Base-by-base conservation (phyloP, 768 basidiomycete species). In the Leccinum arenicola region DNA sequence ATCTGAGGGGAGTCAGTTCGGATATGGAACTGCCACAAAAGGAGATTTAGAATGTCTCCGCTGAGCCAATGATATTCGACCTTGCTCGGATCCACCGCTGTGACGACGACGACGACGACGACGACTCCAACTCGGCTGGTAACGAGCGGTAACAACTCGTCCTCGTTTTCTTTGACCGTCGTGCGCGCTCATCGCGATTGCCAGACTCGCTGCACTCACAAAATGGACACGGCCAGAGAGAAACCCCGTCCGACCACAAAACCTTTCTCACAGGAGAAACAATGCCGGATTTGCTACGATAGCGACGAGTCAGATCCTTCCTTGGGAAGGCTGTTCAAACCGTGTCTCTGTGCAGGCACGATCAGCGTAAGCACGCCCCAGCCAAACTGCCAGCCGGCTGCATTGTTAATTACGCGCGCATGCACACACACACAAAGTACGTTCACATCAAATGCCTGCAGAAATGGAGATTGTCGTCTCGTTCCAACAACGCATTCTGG, bases 201-300 rank as follows among this genome's bases (percentile, higher is more conserved):
- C 14, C 38, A 40, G 38, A 40, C 17, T 40, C 50, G 11, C 52
- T 19, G 4, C 19, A 19, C 54, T 25, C 43, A 14, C 65, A 55
- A 56, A 62, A 55, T 55, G 62, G 47, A 15, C 58, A 70, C 64
- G 64, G 27, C 62, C 56, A 38, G 55, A 31, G 64, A 64, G 21
- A 62, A 57, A 27, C 23, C 60, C 14, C 47, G 54, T 5, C 1
- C 61, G 17, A 33, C 52, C 15, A 5, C 61, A 19, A 31, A 33
- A 38, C 45, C 57, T 29, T 25, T n/a, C 36, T 48, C 66, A 27
- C 65, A 81, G 53, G 84, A 84, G 66, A 87, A 82, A 66, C 88
- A 89, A 68, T 95, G 93, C 68, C 81, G 93, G 55, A 95, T 95
- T 50, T 95, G 93, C 69, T 78, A 93, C 27, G 88, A 89, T 40